Evolutionary conservation across 192 early-diverging fungal genomes (phyloP).

Genomic region (Backusella westeae): DNA sequence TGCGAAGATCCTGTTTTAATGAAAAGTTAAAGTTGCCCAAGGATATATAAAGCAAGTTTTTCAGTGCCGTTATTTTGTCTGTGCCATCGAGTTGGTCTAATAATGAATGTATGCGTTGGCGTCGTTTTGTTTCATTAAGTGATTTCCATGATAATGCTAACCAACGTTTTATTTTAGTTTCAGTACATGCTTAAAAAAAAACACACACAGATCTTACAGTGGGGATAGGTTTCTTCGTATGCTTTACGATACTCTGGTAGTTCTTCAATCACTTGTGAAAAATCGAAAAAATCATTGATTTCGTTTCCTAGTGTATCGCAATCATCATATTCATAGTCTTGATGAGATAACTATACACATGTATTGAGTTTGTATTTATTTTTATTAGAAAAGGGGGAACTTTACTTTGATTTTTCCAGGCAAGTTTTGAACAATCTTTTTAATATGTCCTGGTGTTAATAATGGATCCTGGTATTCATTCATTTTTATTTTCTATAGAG

Average conservation of each 20-base stretch:
- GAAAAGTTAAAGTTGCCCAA: constrained; percentile 48
- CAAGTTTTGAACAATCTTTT: constrained; percentile 49
- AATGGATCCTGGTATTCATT: constrained; percentile 42
- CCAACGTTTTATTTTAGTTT: not conserved
- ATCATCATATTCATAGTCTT: constrained; percentile 51
- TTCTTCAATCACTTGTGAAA: constrained; percentile 46
- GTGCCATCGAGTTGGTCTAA: constrained; percentile 59
- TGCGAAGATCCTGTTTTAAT: constrained; percentile 39
- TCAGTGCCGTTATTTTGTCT: constrained; percentile 49
- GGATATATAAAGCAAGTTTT: constrained; percentile 61
- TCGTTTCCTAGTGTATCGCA: constrained; percentile 46
- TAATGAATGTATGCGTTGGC: constrained; percentile 47
- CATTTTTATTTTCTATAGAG: constrained; percentile 10
- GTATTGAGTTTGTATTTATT: constrained; percentile 30
- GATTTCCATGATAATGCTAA: constrained; percentile 42
- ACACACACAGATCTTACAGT: constrained; percentile 22
- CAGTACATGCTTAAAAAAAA: not conserved
- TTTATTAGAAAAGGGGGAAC: not conserved
- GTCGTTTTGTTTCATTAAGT: constrained; percentile 38
- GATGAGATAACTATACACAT: constrained; percentile 29
- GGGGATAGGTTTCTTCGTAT: constrained; percentile 42
- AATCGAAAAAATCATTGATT: constrained; percentile 60
- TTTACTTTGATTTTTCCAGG: constrained; percentile 50
- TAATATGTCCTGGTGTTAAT: constrained; percentile 52
- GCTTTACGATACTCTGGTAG: constrained; percentile 33